Evolutionary conservation across 352 stramenopile genomes (phyloP).

Genomic region (Phytophthora quininea): DNA sequence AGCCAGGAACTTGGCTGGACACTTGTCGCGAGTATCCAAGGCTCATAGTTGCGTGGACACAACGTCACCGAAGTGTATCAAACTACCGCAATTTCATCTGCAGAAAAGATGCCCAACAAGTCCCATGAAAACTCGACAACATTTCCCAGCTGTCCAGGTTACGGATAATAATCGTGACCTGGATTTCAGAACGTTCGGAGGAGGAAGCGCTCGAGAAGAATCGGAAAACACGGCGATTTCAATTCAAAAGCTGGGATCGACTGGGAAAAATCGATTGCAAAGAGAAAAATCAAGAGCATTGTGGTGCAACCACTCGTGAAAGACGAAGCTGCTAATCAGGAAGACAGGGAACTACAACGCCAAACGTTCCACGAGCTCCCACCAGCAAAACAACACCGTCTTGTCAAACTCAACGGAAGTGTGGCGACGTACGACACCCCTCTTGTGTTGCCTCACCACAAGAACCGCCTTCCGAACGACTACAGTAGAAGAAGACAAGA

Average conservation of each 20-base stretch:
- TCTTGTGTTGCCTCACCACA: conserved; percentile 19
- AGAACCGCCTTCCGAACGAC: conserved; percentile 32
- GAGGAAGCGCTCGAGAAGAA: conserved; percentile 25
- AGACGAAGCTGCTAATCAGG: not conserved
- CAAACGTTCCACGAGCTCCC: too few species aligned
- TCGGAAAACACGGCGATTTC: conserved; percentile 2
- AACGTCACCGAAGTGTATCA: conserved; percentile 58
- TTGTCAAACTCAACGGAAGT: conserved; percentile 5
- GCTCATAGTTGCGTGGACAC: conserved; percentile 79
- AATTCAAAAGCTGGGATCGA: conserved; percentile 1
- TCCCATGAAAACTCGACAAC: conserved; percentile 45
- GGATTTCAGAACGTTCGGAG: conserved; percentile 7
- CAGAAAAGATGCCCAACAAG: conserved; percentile 58
- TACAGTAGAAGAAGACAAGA: conserved; percentile 75
- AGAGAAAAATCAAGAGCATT: conserved; percentile 2
- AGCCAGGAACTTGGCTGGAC: conserved; percentile 66
- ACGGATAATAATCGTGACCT: conserved; percentile 16
- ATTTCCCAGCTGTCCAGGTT: conserved; percentile 5
- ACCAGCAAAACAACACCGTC: conserved; percentile 22
- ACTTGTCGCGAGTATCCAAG: conserved; percentile 73
- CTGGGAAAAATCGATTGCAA: conserved; percentile 5
- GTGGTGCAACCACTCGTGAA: not conserved
- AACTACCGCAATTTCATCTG: conserved; percentile 55
- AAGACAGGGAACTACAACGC: not conserved
- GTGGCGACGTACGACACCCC: conserved; percentile 27